phyloP scores from a whole-genome alignment of 1,284 basidiomycete genomes.

The Sanguinoderma infundibulare region DNA sequence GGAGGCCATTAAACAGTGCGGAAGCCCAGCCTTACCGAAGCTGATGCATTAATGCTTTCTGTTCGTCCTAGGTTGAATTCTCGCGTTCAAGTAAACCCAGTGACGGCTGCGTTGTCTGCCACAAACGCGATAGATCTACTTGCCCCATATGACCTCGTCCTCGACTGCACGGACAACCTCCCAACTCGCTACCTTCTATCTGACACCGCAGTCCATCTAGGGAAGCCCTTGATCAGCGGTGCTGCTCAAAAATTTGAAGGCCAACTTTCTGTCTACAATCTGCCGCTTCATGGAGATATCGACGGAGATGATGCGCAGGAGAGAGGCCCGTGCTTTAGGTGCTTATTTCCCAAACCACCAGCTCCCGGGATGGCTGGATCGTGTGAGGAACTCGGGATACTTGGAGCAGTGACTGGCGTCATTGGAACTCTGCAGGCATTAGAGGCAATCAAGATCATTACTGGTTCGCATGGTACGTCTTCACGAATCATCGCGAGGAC shows the following conservation, averaged over 20 bases:
- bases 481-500: not conserved
- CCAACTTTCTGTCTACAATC: constrained; percentile 85
- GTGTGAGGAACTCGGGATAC: constrained; percentile 91
- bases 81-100: constrained; percentile 55
- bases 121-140: constrained; percentile 69
- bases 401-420: constrained; percentile 89
- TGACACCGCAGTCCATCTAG: constrained; percentile 81
- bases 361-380: constrained; percentile 67
- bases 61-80: constrained; percentile 69
- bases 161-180: constrained; percentile 97
- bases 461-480: constrained; percentile 70
- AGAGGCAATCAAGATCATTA: constrained; percentile 86
- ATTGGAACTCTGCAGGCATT: constrained; percentile 93
- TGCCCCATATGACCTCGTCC: constrained; percentile 71
- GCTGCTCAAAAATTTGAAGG: constrained; percentile 94
- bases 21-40: constrained; percentile 1
- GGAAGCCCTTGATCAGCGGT: constrained; percentile 87
- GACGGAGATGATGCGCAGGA: constrained; percentile 38
- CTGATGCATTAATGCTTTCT: not conserved
- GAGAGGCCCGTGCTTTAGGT: constrained; percentile 91
- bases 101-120: constrained; percentile 57
- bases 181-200: constrained; percentile 93
- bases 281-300: constrained; percentile 8
- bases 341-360: constrained; percentile 85
- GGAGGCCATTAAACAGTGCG: constrained; percentile 64